Base-by-base conservation (phyloP, 371 early-diverging fungal species). In the Syncephalis fuscata region DNA sequence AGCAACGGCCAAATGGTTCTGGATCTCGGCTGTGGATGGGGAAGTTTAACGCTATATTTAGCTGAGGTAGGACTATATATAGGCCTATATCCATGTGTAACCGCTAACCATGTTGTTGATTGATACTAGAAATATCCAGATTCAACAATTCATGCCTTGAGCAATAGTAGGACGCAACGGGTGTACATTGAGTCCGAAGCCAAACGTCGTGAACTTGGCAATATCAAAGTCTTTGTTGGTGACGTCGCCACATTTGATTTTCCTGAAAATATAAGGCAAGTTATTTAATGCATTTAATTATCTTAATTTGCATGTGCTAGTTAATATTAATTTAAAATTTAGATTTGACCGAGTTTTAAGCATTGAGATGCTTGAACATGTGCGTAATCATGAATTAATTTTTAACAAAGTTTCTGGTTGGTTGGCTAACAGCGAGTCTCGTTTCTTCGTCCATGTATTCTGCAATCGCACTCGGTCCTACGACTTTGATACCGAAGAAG, bases 21-120 rank as follows among this genome's bases (percentile, higher is more conserved):
- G 38, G 77, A 76, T 54, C 51, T 76, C 17, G 77, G 77, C 3
- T 76, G 77, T 50, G 77, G 77, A 8, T 74, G 74, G 76, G 74
- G 73, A 4, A 60, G 62, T 42, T 49, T 71, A 41, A 54, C 61
- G 8, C 60, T 75, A 15, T 73, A 54, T 48, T 52, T 71, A 41
- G 70, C 69, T 36, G 61, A 71, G 57, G 62, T 64, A 32, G 11
- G 32, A 4, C 32, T 32, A 7, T 32, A 11, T 11, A 32, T 7
- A 7, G 11, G 11, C 4, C 32, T 4, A 7, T 32, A 32, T 7
- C 11, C 7, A 32, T 7, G 32, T 4, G 11, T 32, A 11, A 32
- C 14, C 22, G 9, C n/a, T 48, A 8, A 3, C 41, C 15, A 25
- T 37, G 2, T 48, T 7, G 42, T 25, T 10, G 45, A 48, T 40